Conservation (phyloP, 2,329 filamentous ascomycete species). For the Stagonosporopsis vannaccii region DNA sequence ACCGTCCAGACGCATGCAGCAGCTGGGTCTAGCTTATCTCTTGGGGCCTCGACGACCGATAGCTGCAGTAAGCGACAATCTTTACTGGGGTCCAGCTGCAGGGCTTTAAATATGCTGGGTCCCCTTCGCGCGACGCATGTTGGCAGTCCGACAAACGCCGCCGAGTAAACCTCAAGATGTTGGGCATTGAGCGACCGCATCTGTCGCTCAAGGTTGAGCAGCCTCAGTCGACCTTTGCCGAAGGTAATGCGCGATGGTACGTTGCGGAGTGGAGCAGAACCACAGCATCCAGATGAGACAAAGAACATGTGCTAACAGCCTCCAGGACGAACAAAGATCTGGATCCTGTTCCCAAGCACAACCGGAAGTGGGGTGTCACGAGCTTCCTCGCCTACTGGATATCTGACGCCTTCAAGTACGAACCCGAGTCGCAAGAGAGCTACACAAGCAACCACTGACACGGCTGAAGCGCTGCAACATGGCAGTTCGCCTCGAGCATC, state of each 20-base stretch:
- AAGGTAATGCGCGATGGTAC: conserved; percentile 48
- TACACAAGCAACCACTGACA: background rate
- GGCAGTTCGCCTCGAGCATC: conserved; percentile 57
- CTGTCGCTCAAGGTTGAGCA: conserved; percentile 53
- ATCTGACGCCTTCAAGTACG: conserved; percentile 59
- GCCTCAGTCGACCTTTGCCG: conserved; percentile 55
- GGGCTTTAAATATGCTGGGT: conserved; percentile 8
- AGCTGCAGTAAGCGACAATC: conserved; percentile 11
- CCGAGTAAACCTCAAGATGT: conserved; percentile 28
- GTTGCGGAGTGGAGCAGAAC: background rate
- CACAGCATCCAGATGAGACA: background rate
- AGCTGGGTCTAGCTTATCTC: conserved; percentile 18
- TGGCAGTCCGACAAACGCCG: background rate
- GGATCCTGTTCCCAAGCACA: conserved; percentile 56
- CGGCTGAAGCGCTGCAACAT: conserved; percentile 55
- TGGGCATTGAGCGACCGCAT: conserved; percentile 48
- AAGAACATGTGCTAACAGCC: conserved; percentile 1
- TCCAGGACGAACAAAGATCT: conserved; percentile 57
- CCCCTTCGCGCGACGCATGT: background rate
- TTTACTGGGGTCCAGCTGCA: conserved; percentile 1
- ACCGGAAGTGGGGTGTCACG: conserved; percentile 56
- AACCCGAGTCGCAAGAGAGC: background rate
- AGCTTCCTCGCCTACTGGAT: conserved; percentile 61
- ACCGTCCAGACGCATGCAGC: conserved; percentile 4
- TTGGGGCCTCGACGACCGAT: conserved; percentile 11